phyloP scores from a whole-genome alignment of 495 filamentous ascomycete species.

The Astrocystis sublimbata region DNA sequence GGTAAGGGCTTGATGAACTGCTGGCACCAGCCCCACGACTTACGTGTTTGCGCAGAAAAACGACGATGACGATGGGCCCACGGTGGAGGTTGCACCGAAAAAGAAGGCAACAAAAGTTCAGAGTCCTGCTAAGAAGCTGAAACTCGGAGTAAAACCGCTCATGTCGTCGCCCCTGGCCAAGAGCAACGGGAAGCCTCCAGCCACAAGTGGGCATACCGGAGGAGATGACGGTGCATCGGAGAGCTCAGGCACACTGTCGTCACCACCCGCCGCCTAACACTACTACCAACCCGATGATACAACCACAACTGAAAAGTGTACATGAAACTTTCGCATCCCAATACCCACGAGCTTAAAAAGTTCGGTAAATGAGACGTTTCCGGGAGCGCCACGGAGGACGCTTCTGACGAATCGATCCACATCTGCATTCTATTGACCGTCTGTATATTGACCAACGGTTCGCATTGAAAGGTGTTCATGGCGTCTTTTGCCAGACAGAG shows the following conservation, averaged over 20 bases:
- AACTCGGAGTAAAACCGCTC: slow-evolving; percentile 41
- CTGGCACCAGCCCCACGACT: slow-evolving; percentile 43
- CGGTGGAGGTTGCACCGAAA: slow-evolving; percentile 47
- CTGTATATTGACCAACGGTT: slow-evolving; percentile 28
- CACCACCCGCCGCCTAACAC: slow-evolving; percentile 41
- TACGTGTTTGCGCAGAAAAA: slow-evolving; percentile 29
- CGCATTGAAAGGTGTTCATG: slow-evolving; percentile 31
- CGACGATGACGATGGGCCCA: slow-evolving; percentile 38
- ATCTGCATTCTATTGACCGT: slow-evolving; percentile 13
- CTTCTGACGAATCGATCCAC: neutral
- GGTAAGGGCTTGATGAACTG: slow-evolving; percentile 40
- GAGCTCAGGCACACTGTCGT: slow-evolving; percentile 53
- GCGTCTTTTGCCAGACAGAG: slow-evolving; percentile 22
- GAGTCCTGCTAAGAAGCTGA: slow-evolving; percentile 51
- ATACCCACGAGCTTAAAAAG: neutral
- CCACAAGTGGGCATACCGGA: slow-evolving; percentile 28
- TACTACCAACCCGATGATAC: neutral
- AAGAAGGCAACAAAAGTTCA: slow-evolving; percentile 42
- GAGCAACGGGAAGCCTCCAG: slow-evolving; percentile 38
- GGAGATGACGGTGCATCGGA: slow-evolving; percentile 48
- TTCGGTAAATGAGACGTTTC: neutral
- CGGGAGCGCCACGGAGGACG: neutral
- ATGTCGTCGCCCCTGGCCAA: slow-evolving; percentile 36
- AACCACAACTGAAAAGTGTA: neutral
- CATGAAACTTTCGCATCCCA: neutral